Conservation (phyloP, 179 eudicot genomes). For the Gypsophila paniculata region DNA sequence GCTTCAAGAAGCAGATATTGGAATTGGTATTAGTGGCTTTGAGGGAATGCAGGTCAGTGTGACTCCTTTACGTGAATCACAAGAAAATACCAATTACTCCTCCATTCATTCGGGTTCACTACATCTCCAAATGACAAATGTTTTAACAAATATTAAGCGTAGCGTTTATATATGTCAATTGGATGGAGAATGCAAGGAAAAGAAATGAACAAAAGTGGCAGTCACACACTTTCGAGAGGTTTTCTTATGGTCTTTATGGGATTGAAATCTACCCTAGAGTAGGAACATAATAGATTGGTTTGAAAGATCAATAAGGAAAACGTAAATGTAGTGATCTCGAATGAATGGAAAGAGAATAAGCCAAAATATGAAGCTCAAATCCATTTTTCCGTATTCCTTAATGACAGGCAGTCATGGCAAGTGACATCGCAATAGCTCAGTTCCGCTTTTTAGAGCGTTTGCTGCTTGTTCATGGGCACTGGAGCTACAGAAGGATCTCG, state of each 20-base stretch:
- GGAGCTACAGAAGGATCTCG: slow-evolving; percentile 86
- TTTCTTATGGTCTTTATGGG: too few relatives aligned
- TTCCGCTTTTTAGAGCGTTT: slow-evolving; percentile 74
- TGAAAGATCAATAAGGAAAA: neutral
- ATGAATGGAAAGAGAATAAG: neutral
- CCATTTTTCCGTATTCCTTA: slow-evolving; percentile 21
- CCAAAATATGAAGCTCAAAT: neutral
- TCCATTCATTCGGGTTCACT: neutral
- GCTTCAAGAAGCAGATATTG: slow-evolving; percentile 84
- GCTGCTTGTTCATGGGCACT: slow-evolving; percentile 86
- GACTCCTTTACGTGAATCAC: slow-evolving; percentile 11
- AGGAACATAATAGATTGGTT: neutral
- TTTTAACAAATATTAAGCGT: too few relatives aligned
- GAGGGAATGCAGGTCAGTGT: slow-evolving; percentile 73
- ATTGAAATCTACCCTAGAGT: neutral
- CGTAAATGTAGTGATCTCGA: neutral
- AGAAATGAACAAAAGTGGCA: too few relatives aligned
- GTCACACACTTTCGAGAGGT: too few relatives aligned
- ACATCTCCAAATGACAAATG: too few relatives aligned
- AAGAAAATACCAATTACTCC: neutral
- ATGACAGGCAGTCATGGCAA: slow-evolving; percentile 85
- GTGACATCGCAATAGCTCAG: slow-evolving; percentile 85
- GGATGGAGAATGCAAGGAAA: too few relatives aligned
- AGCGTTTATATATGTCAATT: too few relatives aligned
- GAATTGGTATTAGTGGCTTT: slow-evolving; percentile 64